phyloP scores from a whole-genome alignment of 805 yeast genomes.

The Pichia cephalocereana region DNA sequence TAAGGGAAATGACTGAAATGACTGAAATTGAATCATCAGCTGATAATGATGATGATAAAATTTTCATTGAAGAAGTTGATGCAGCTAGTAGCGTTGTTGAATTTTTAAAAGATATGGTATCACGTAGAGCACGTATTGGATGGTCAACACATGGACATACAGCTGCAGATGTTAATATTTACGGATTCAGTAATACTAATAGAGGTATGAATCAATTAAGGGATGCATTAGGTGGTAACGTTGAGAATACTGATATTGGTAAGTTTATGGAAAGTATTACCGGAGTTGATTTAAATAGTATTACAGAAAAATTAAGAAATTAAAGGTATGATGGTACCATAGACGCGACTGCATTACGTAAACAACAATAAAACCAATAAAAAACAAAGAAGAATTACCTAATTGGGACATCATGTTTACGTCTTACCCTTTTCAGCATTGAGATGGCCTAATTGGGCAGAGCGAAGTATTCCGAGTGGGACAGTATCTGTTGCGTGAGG shows the following conservation, averaged over 20 bases:
- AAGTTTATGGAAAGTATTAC: conserved; percentile 46
- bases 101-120: conserved; percentile 58
- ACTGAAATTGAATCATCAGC: conserved; percentile 46
- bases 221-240: conserved; percentile 60
- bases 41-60: conserved; percentile 31
- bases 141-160: conserved; percentile 97
- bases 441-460: too few species aligned
- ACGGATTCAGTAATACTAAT: conserved; percentile 60
- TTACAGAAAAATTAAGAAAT: conserved; percentile 30
- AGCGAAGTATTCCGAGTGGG: too few species aligned
- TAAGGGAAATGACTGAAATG: too few species aligned
- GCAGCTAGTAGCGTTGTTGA: conserved; percentile 24
- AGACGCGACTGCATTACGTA: too few species aligned
- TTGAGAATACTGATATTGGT: conserved; percentile 84
- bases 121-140: conserved; percentile 82
- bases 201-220: conserved; percentile 31
- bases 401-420: too few species aligned
- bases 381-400: too few species aligned
- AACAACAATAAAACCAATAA: too few species aligned
- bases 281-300: conserved; percentile 25
- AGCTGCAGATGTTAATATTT: conserved; percentile 91
- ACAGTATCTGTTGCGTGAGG: neutral
- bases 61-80: conserved; percentile 26
- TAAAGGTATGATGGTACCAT: neutral
- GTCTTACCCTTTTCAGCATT: too few species aligned